Percentiles rank a stretch among this genome's conserved stretches.
Evolutionary conservation across 2,329 filamentous ascomycete species (phyloP).

Genomic region (Claviceps pazoutovae): DNA sequence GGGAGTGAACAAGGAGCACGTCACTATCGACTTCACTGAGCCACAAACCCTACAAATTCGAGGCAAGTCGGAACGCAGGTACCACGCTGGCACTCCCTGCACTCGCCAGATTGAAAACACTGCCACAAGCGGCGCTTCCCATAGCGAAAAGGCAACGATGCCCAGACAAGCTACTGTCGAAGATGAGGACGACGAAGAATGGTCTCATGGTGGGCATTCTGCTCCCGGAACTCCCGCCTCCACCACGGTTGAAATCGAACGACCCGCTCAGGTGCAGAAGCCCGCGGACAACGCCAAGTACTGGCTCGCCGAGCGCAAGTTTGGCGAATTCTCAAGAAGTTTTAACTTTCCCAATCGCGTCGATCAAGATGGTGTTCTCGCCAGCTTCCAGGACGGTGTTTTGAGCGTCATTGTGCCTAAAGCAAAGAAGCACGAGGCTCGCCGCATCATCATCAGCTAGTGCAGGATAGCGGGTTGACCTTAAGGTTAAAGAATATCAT

Average conservation of each 20-base stretch:
- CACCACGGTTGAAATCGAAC: conserved; percentile 11
- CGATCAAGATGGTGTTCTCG: conserved; percentile 46
- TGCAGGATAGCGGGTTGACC: background rate
- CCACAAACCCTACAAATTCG: conserved; percentile 57
- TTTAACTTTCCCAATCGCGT: conserved; percentile 55
- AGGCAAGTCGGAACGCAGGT: conserved; percentile 52
- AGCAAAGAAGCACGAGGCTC: conserved; percentile 42
- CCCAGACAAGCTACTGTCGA: conserved; percentile 50
- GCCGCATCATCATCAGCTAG: conserved; percentile 41
- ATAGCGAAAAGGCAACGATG: conserved; percentile 23
- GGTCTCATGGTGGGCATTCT: conserved; percentile 9
- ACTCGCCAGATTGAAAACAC: conserved; percentile 33
- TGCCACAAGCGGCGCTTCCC: conserved; percentile 25
- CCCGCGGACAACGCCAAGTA: conserved; percentile 39
- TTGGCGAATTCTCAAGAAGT: conserved; percentile 53
- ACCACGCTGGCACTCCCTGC: conserved; percentile 38
- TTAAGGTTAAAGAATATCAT: background rate
- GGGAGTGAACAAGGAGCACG: conserved; percentile 58
- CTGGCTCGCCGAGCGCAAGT: conserved; percentile 55
- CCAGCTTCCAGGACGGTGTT: conserved; percentile 51
- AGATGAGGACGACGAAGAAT: conserved; percentile 34
- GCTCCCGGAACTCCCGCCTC: conserved; percentile 1
- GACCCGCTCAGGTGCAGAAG: conserved; percentile 15
- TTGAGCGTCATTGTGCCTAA: conserved; percentile 52
- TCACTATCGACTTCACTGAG: conserved; percentile 69